These are phyloP conservation scores for Yamadazyma kitorensis DNA, from an alignment of 805 yeast genomes.

Conservation along the genomic window DNA sequence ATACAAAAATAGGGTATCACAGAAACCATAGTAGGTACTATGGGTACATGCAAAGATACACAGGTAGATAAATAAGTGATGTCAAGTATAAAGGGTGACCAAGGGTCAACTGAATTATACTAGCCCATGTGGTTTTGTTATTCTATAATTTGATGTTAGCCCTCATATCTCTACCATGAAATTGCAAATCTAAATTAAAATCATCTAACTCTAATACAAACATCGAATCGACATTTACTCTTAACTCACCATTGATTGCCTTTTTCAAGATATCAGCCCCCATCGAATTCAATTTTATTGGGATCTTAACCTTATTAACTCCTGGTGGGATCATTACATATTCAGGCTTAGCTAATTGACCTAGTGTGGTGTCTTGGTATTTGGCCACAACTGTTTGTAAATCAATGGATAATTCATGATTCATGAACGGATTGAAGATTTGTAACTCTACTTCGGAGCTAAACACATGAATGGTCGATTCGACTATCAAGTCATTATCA, in stretches of 20 bases:
- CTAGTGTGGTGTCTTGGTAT: slow-evolving; percentile 45
- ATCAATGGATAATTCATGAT: slow-evolving; percentile 41
- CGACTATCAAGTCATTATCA: slow-evolving; percentile 34
- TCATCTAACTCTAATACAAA: not conserved
- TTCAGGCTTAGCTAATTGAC: slow-evolving; percentile 41
- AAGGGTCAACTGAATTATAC: too few species aligned
- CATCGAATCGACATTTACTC: slow-evolving; percentile 43
- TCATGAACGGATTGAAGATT: slow-evolving; percentile 51
- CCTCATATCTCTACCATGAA: slow-evolving; percentile 2
- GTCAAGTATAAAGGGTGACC: too few species aligned
- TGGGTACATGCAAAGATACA: too few species aligned
- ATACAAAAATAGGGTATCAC: too few species aligned
- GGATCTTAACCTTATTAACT: slow-evolving; percentile 46
- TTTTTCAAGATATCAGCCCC: slow-evolving; percentile 48
- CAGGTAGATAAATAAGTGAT: too few species aligned
- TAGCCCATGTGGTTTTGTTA: too few species aligned
- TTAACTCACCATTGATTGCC: slow-evolving; percentile 50
- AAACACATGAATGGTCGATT: slow-evolving; percentile 53
- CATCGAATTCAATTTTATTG: slow-evolving; percentile 45
- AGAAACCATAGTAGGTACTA: too few species aligned
- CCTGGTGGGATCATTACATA: slow-evolving; percentile 52
- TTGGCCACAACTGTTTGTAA: slow-evolving; percentile 48
- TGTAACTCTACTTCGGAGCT: slow-evolving; percentile 53
- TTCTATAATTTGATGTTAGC: slow-evolving; percentile 4
- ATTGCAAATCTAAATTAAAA: not conserved